Evolutionary conservation across 495 filamentous ascomycete species (phyloP).

Genomic region (Parmelia sp.): DNA sequence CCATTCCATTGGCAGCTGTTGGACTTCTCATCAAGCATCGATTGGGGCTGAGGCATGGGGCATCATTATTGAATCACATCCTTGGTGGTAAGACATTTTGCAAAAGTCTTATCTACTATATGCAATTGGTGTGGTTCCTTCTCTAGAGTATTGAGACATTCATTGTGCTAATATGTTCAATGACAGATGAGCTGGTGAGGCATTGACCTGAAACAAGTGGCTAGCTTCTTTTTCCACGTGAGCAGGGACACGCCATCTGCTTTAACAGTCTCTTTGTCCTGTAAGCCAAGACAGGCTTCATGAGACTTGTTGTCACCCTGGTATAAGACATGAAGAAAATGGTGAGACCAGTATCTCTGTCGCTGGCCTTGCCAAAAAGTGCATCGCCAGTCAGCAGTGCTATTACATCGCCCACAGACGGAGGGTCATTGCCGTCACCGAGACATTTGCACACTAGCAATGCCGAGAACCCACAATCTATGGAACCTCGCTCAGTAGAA

Average conservation of each 20-base stretch:
- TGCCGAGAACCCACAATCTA: slow-evolving; percentile 6
- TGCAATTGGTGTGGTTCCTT: background rate
- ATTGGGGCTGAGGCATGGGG: background rate
- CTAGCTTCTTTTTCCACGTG: background rate
- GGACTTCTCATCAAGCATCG: background rate
- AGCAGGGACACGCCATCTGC: background rate
- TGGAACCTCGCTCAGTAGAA: slow-evolving; percentile 6
- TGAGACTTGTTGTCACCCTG: background rate
- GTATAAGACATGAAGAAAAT: slow-evolving; percentile 5
- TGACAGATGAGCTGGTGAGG: background rate
- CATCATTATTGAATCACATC: background rate
- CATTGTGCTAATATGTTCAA: background rate
- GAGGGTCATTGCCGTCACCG: slow-evolving; percentile 16
- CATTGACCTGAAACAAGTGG: background rate
- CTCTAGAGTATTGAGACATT: background rate
- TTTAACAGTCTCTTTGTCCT: background rate
- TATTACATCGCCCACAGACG: slow-evolving; percentile 19
- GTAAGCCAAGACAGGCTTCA: background rate
- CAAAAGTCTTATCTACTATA: background rate
- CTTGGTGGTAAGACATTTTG: background rate
- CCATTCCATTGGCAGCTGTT: background rate
- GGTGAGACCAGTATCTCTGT: slow-evolving; percentile 17
- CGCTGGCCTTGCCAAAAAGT: slow-evolving; percentile 18
- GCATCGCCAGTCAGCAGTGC: slow-evolving; percentile 21
- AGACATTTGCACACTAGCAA: background rate